Percentiles rank a stretch among this genome's conserved stretches.
Evolutionary conservation across 805 yeast species (phyloP).

Genomic region (Starmera pachycereana): DNA sequence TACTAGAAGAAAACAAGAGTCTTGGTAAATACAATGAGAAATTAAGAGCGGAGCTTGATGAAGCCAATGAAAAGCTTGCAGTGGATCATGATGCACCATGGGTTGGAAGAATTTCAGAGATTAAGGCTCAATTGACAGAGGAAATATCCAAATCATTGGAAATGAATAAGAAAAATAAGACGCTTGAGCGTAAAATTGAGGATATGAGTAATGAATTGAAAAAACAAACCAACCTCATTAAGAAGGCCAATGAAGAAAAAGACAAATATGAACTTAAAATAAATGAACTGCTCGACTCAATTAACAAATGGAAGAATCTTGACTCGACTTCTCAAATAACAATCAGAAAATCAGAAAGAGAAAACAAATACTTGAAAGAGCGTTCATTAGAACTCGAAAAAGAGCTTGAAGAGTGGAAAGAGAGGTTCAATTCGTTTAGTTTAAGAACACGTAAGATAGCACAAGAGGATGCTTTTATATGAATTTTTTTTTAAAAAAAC

Average conservation of each 20-base stretch:
- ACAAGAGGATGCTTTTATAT: conserved; percentile 18
- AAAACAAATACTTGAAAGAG: conserved; percentile 44
- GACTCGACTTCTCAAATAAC: conserved; percentile 34
- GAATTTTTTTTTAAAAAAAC: too few species aligned
- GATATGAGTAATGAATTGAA: conserved; percentile 43
- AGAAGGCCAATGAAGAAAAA: conserved; percentile 49
- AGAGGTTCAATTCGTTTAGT: conserved; percentile 21
- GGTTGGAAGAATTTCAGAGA: conserved; percentile 41
- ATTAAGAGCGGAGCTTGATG: conserved; percentile 33
- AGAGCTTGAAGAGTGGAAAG: conserved; percentile 49
- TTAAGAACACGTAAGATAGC: conserved; percentile 10
- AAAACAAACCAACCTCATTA: conserved; percentile 38
- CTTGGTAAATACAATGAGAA: conserved; percentile 45
- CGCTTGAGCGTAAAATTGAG: conserved; percentile 41
- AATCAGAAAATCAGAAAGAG: conserved; percentile 43
- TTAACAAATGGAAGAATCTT: conserved; percentile 31
- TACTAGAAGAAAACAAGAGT: conserved; percentile 59
- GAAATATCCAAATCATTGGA: conserved; percentile 40
- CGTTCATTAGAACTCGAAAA: conserved; percentile 40
- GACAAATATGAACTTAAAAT: conserved; percentile 43
- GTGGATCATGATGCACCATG: conserved; percentile 47
- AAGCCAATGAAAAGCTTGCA: conserved; percentile 37
- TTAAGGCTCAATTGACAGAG: conserved; percentile 40
- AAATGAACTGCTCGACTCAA: conserved; percentile 31
- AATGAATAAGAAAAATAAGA: conserved; percentile 38